Evolutionary conservation across 2,329 filamentous ascomycete species (phyloP), one percentile per base, ranked within the genome.

Genomic region (Pseudocercospora musae): DNA sequence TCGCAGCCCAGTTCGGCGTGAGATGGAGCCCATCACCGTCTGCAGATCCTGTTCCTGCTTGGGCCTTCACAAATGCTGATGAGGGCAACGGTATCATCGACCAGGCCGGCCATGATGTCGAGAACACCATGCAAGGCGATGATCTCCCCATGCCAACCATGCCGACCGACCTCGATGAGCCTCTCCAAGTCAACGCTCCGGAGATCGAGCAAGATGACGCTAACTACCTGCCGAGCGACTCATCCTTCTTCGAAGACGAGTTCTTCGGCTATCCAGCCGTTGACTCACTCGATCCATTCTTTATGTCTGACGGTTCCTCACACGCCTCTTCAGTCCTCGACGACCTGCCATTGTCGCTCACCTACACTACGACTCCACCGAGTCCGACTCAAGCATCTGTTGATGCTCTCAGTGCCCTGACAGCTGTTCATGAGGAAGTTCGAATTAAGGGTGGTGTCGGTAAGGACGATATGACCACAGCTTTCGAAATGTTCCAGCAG

Each of bases 271-370:
- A 40, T 4, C 15, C 13, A 7, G 37, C 37, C 18, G n/a, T 42
- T 7, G 23, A 4, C n/a, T 15, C 18, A 5, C 40, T 40, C 21
- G 57, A 56, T 20, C 57, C 48, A 4, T 62, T 49, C 49, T 62
- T 46, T 23, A 37, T 59, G 9, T 54, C 60, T 23, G 56, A 62
- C 29, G 29, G 52, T n/a, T n/a, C 18, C n/a, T 54, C 52, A 9
- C n/a, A 27, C 13, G 13, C 52, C 29, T 37, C 29, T 13, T 54
- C 52, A 4, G n/a, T 54, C 20, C 13, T 33, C 18, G 52, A 54
- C 15, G 52, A 40, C 8, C 10, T 54, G 25, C 52, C 52, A 18
- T 9, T 54, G 8, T 27, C 52, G 3, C 37, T 40, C 4, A 33
- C 52, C 15, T 54, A 54, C 31, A 33, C 25, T 29, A 37, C 29